Conservation (phyloP, 2,329 filamentous ascomycete genomes). For the Colletotrichum sp. region DNA sequence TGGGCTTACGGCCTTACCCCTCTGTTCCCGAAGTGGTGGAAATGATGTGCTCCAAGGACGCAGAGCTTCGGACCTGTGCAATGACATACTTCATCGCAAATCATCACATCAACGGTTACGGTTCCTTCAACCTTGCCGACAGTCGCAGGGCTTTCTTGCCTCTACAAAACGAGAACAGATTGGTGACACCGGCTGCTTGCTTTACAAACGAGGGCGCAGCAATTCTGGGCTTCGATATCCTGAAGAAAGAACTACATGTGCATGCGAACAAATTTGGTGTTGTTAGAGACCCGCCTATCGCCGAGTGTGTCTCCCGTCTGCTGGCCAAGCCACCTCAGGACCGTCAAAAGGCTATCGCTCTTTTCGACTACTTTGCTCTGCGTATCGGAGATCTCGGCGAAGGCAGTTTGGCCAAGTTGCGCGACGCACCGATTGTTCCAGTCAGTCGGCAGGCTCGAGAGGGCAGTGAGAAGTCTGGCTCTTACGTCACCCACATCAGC, state of each 20-base stretch:
- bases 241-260: constrained; percentile 75
- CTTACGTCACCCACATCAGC: constrained; percentile 58
- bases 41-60: constrained; percentile 72
- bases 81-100: constrained; percentile 85
- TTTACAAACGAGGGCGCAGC: constrained; percentile 81
- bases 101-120: constrained; percentile 80
- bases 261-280: constrained; percentile 83
- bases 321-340: constrained; percentile 74
- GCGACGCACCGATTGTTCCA: constrained; percentile 74
- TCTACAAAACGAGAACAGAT: constrained; percentile 66
- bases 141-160: constrained; percentile 71
- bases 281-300: constrained; percentile 78
- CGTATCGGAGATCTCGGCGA: constrained; percentile 76
- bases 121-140: constrained; percentile 61
- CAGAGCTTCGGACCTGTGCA: constrained; percentile 67
- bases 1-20: constrained; percentile 79
- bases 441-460: constrained; percentile 43
- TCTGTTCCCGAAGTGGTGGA: constrained; percentile 75
- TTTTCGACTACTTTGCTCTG: constrained; percentile 86
- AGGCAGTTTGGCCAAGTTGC: constrained; percentile 63
- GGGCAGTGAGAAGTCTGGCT: constrained; percentile 20
- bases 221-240: constrained; percentile 80
- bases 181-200: constrained; percentile 78
- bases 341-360: constrained; percentile 66
- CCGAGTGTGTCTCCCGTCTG: constrained; percentile 76